Evolutionary conservation across 306 rosid genomes (phyloP).

Genomic region (Psophocarpus tetragonolobus): DNA sequence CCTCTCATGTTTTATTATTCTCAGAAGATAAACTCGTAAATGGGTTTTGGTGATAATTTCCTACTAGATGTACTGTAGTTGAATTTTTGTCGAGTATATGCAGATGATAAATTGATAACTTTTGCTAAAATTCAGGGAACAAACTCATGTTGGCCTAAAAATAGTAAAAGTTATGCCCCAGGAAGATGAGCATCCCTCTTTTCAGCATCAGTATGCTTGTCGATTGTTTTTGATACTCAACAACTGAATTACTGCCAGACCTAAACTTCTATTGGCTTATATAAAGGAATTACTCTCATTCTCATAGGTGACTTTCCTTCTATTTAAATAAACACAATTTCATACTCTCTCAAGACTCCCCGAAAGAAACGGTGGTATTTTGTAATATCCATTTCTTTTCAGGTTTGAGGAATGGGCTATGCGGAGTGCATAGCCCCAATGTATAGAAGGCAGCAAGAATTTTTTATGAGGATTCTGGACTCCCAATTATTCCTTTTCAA

Average conservation of each 20-base stretch:
- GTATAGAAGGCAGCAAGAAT: constrained; percentile 25
- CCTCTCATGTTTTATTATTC: neutral
- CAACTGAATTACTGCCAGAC: constrained; percentile 32
- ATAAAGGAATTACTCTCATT: constrained; percentile 33
- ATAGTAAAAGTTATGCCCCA: constrained; percentile 37
- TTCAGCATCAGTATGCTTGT: constrained; percentile 29
- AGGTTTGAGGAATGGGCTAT: constrained; percentile 38
- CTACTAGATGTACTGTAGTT: neutral
- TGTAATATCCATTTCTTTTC: constrained; percentile 34
- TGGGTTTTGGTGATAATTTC: neutral
- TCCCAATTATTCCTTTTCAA: constrained; percentile 22
- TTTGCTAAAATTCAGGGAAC: constrained; percentile 56
- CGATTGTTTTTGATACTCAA: constrained; percentile 39
- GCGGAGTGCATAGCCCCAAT: constrained; percentile 14
- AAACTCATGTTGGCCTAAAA: constrained; percentile 81
- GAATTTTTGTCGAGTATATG: neutral
- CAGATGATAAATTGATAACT: neutral
- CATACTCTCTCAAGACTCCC: neutral
- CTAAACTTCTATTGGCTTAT: constrained; percentile 32
- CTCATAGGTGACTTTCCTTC: constrained; percentile 46
- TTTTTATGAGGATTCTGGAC: constrained; percentile 15
- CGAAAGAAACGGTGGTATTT: constrained; percentile 19
- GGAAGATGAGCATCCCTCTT: constrained; percentile 50
- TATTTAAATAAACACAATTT: constrained; percentile 8
- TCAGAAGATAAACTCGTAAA: neutral